Conservation (phyloP, 495 filamentous ascomycete genomes). For the Peziza echinospora region DNA sequence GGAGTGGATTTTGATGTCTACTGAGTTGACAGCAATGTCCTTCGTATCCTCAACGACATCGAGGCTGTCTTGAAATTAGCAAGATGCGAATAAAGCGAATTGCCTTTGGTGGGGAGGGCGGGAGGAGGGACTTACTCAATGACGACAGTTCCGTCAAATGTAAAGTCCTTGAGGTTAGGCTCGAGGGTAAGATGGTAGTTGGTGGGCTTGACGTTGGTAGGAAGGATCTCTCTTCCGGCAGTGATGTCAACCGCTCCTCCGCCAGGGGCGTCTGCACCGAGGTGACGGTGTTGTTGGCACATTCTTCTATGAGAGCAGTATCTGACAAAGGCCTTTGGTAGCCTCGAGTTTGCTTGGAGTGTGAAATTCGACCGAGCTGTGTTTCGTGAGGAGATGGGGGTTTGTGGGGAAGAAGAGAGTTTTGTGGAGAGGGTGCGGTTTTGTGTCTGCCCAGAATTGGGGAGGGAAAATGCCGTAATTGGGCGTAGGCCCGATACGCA, state of each 20-base stretch:
- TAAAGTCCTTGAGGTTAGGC: conserved; percentile 47
- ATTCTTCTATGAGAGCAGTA: conserved; percentile 18
- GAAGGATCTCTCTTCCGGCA: conserved; percentile 34
- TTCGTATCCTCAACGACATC: conserved; percentile 68
- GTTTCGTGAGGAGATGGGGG: not conserved
- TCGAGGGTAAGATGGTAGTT: conserved; percentile 57
- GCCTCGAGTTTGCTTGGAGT: not conserved
- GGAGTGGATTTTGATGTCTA: conserved; percentile 65
- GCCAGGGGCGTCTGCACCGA: conserved; percentile 11
- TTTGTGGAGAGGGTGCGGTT: not conserved
- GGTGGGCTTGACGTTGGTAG: conserved; percentile 38
- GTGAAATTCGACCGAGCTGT: not conserved
- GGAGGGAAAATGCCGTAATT: too few relatives aligned
- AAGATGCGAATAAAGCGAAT: not conserved
- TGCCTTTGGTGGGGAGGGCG: not conserved
- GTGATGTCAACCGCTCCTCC: conserved; percentile 12
- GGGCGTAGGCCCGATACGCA: too few relatives aligned
- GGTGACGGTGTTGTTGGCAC: conserved; percentile 10
- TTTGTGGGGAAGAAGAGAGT: not conserved
- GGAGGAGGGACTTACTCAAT: conserved; percentile 30
- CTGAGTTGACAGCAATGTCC: conserved; percentile 68
- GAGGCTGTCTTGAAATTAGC: conserved; percentile 24
- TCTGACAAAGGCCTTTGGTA: conserved; percentile 12
- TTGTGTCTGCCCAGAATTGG: not conserved
- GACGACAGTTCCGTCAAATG: conserved; percentile 43